phyloP scores from a whole-genome alignment of 129 eudicot species.

The Lactuca sativa region DNA sequence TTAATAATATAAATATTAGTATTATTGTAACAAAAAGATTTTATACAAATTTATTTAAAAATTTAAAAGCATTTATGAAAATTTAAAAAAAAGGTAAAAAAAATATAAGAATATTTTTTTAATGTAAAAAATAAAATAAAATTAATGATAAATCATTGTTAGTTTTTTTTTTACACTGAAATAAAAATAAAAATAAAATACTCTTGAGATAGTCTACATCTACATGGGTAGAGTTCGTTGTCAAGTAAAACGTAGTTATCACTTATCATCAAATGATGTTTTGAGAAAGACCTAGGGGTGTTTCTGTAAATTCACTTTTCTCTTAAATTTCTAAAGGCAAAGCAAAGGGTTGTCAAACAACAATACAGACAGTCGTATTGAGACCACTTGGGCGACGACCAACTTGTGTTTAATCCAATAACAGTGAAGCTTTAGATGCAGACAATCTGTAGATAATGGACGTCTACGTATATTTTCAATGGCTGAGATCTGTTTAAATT shows the following conservation, averaged over 20 bases:
- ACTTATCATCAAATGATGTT: not conserved
- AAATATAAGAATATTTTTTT: too few relatives aligned
- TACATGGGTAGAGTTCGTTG: too few relatives aligned
- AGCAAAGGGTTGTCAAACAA: not conserved
- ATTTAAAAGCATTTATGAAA: too few relatives aligned
- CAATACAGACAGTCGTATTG: slow-evolving; percentile 4
- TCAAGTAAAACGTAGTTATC: not conserved
- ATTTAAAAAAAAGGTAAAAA: too few relatives aligned
- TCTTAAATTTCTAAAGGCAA: not conserved
- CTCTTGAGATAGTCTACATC: too few relatives aligned
- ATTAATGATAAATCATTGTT: too few relatives aligned
- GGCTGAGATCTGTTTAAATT: slow-evolving; percentile 11
- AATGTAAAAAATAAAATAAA: too few relatives aligned
- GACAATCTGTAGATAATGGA: not conserved
- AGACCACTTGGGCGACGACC: slow-evolving; percentile 12
- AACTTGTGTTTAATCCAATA: slow-evolving; percentile 16
- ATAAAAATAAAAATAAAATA: too few relatives aligned
- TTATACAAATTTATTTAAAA: too few relatives aligned
- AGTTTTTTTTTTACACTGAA: too few relatives aligned
- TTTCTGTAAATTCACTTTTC: not conserved
- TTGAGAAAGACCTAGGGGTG: not conserved
- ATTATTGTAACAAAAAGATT: too few relatives aligned
- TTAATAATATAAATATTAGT: too few relatives aligned
- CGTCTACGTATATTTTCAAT: slow-evolving; percentile 5
- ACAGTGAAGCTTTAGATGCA: slow-evolving; percentile 26